Base-by-base conservation (phyloP, 2,329 filamentous ascomycete species). In the Cladosporium velox region DNA sequence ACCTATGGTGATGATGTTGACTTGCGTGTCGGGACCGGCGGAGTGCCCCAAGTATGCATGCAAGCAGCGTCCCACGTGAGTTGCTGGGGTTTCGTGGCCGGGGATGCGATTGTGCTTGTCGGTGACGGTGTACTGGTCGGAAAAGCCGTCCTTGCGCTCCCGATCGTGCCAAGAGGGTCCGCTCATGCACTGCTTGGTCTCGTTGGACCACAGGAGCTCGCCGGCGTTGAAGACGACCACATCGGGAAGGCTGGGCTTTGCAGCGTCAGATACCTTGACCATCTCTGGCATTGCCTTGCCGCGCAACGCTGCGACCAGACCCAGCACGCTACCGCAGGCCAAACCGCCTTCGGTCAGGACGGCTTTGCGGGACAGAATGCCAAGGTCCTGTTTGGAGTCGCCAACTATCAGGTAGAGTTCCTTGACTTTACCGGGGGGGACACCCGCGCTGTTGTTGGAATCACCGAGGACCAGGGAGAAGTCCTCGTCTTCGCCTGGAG, bases 221-320 rank as follows among this genome's bases (percentile, higher is more conserved):
- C 91, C 92, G 4, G 87, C 83, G 75, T 97, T 97, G 55, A 92
- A 86, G 30, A 97, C 80, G 32, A 97, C 79, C 65, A 97, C 79
- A 3, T 86, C 90, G 0, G 84, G 87, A 1, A 73, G 32, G 24
- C 34, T 11, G 15, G 82, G 79, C 0, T 70, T 21, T 12, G n/a
- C n/a, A 11, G 8, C n/a, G 41, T 47, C 41, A 47, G 15, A 21
- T 15, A 11, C 30, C 28, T 34, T 8, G 3, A 12, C 28, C 52
- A n/a, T 52, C n/a, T 18, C 32, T 28, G 35, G 30, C 35, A 41
- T 41, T 21, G 12, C 21, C n/a, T n/a, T 41, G 15, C 54, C 24
- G 41, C 44, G 28, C 15, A 86, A 74, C 26, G 80, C 77, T 59
- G 80, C 79, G 28, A 90, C 84, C 65, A 94, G 81, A 12, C 87